Evolutionary conservation across 768 basidiomycete species (phyloP).

Genomic region (Leccinum incarnatum): DNA sequence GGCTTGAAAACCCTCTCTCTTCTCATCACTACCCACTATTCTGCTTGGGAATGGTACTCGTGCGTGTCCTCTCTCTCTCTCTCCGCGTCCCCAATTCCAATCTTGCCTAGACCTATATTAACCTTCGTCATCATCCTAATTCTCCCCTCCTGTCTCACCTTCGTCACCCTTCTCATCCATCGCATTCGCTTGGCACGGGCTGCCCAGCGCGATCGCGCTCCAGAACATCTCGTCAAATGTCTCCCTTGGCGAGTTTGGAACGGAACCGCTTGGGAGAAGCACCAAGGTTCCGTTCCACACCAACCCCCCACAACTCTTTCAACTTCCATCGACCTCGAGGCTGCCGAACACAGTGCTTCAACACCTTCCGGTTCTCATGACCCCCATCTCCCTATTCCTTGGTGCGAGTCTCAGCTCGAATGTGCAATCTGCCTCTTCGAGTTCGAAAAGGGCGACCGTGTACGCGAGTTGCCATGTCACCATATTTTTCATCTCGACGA

Average conservation of each 20-base stretch:
- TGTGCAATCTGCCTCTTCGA: conserved; percentile 92
- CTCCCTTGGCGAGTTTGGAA: conserved; percentile 86
- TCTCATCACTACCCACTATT: conserved; percentile 74
- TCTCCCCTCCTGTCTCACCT: conserved; percentile 85
- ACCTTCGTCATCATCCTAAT: conserved; percentile 87
- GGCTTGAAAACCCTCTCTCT: conserved; percentile 74
- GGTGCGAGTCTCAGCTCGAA: conserved; percentile 81
- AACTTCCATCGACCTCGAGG: conserved; percentile 38
- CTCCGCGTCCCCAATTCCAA: conserved; percentile 7
- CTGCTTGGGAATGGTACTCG: conserved; percentile 94
- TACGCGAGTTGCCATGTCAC: conserved; percentile 89
- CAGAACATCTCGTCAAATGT: conserved; percentile 72
- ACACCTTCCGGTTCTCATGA: conserved; percentile 27
- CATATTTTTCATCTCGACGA: conserved; percentile 95
- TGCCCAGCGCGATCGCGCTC: conserved; percentile 80
- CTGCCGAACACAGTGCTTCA: conserved; percentile 27
- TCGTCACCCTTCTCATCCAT: conserved; percentile 86
- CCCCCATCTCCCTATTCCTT: conserved; percentile 45
- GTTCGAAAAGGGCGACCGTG: conserved; percentile 84
- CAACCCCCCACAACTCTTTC: conserved; percentile 24
- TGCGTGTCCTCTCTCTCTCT: conserved; percentile 34
- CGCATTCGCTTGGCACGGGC: conserved; percentile 81
- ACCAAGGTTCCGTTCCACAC: conserved; percentile 39
- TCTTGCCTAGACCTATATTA: conserved; percentile 62
- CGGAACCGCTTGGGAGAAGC: conserved; percentile 77